A percentile compares a stretch with the other conserved stretches of the same genome.
Conservation (phyloP, 768 basidiomycete genomes). For the Hypholoma sublateritium region DNA sequence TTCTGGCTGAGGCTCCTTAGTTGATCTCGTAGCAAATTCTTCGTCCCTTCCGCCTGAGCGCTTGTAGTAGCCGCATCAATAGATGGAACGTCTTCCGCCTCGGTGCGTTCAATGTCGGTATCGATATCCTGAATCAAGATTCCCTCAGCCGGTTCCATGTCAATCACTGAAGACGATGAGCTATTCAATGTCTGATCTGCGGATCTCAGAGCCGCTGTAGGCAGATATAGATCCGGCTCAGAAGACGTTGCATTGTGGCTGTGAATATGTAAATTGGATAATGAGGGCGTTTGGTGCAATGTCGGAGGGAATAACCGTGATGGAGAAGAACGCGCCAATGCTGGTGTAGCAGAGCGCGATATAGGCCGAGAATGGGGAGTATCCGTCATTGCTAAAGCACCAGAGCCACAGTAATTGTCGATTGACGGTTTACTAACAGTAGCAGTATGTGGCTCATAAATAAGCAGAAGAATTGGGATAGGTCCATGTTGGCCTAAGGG, state of each 20-base stretch:
- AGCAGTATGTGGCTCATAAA: no score
- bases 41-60: slow-evolving; percentile 55
- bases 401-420: background rate
- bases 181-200: slow-evolving; percentile 48
- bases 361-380: slow-evolving; percentile 31
- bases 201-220: slow-evolving; percentile 19
- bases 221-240: slow-evolving; percentile 30
- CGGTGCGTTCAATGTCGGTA: slow-evolving; percentile 53
- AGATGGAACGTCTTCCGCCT: slow-evolving; percentile 48
- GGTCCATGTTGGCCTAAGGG: no score
- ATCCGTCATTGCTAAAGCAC: slow-evolving; percentile 21
- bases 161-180: slow-evolving; percentile 70
- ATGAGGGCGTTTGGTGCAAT: slow-evolving; percentile 52
- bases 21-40: slow-evolving; percentile 68
- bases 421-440: no score
- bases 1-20: slow-evolving; percentile 63
- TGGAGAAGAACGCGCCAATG: slow-evolving; percentile 36
- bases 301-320: slow-evolving; percentile 53
- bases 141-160: slow-evolving; percentile 65
- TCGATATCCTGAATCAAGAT: slow-evolving; percentile 74
- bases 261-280: slow-evolving; percentile 57
- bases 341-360: slow-evolving; percentile 29
- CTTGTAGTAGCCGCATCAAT: slow-evolving; percentile 41
- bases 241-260: slow-evolving; percentile 40
- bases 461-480: no score